Base-by-base conservation (phyloP, 2,329 filamentous ascomycete species). In the Westerdykella aurantiaca region DNA sequence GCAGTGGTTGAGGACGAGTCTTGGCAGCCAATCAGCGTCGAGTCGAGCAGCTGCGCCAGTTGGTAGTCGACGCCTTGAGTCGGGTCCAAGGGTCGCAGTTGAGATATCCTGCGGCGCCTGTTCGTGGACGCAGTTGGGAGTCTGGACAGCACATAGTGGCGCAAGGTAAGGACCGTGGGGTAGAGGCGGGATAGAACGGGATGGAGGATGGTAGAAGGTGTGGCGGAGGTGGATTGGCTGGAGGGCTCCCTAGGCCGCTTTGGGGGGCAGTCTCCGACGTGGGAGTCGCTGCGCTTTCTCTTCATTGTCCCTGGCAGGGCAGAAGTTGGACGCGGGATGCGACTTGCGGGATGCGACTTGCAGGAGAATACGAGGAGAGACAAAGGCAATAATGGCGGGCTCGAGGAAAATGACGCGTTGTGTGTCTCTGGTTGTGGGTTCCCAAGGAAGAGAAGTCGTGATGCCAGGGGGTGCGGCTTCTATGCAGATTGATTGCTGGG, bases 171-270 rank as follows among this genome's bases (percentile, higher is more conserved):
- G 11, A 89, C 76, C 38, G 75, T 68, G 6, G 75, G 68, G 67
- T 89, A 95, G 68, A 83, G 86, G 48, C 78, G 76, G 37, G 74
- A 74, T 44, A 95, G 73, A 29, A 93, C 76, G 42, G 80, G 79
- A 60, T 88, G 82, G 45, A 69, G 66, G 34, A 70, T 53, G 37
- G 17, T 17, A 31, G 46, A 18, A 44, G 37, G 38, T 50, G 47
- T 57, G 63, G 60, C 60, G 55, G 35, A 40, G 47, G 56, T 42
- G 58, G 62, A 66, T 64, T 64, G 60, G 62, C 51, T 46, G 41
- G 45, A 42, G 21, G 48, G 40, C 42, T 46, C 46, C 41, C 48
- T 54, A 46, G 50, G 37, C 48, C 49, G 60, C 55, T 64, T 64
- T 35, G 46, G 48, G 37, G 49, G 39, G 48, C 47, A 47, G 33